phyloP scores from a whole-genome alignment of 1,284 basidiomycete species.

The Marasmius oreades region DNA sequence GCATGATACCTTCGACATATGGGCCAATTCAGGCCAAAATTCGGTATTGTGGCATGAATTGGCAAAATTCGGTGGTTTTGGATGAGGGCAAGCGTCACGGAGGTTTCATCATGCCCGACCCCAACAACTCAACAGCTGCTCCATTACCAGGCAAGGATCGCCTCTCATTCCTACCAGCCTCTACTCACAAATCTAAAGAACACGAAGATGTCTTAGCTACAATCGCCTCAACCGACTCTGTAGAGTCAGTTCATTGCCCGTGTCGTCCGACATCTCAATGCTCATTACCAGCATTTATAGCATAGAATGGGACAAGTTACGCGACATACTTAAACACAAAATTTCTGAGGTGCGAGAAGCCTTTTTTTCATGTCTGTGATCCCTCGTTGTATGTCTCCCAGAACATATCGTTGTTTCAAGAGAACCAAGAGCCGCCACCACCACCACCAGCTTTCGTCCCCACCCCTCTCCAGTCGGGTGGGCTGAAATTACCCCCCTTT shows the following conservation, averaged over 20 bases:
- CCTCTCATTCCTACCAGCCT: neutral
- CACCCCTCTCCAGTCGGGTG: constrained; percentile 47
- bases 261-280: constrained; percentile 6
- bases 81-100: too few relatives aligned
- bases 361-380: constrained; percentile 16
- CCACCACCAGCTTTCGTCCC: constrained; percentile 41
- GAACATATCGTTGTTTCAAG: constrained; percentile 60
- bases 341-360: constrained; percentile 48
- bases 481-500: constrained; percentile 79
- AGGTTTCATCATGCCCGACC: neutral
- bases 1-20: too few relatives aligned
- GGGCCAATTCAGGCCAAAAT: too few relatives aligned
- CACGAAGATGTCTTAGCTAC: constrained; percentile 61
- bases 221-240: constrained; percentile 66
- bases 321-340: constrained; percentile 70
- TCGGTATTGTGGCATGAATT: too few relatives aligned
- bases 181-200: constrained; percentile 34
- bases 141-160: neutral
- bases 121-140: neutral
- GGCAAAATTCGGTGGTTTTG: too few relatives aligned
- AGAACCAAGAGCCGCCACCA: constrained; percentile 36
- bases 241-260: constrained; percentile 48
- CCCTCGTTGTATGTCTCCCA: constrained; percentile 24
- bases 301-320: constrained; percentile 70
- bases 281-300: constrained; percentile 35